phyloP scores from a whole-genome alignment of 495 filamentous ascomycete species.

The Penicillium ucsense region DNA sequence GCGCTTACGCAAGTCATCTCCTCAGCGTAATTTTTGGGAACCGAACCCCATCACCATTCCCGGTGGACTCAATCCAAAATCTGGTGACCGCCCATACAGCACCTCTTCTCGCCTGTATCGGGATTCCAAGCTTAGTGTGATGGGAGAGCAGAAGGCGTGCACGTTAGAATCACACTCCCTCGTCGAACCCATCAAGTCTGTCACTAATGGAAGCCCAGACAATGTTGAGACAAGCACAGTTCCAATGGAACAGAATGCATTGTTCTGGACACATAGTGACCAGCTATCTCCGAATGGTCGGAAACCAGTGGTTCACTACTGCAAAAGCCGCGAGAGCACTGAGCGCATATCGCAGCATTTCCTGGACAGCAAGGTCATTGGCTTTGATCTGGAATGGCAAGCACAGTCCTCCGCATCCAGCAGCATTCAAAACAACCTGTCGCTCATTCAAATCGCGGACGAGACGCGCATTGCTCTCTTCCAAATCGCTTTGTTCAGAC shows the following conservation, averaged over 20 bases:
- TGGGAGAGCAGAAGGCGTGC: too few relatives aligned
- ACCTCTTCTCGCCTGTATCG: neutral
- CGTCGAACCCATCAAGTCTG: neutral
- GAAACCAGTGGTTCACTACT: constrained; percentile 63
- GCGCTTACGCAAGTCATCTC: too few relatives aligned
- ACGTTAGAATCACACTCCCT: neutral
- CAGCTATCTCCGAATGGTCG: constrained; percentile 45
- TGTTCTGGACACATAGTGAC: constrained; percentile 57
- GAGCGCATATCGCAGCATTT: constrained; percentile 62
- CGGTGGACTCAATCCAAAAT: neutral
- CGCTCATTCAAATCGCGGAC: constrained; percentile 72
- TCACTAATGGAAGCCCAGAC: neutral
- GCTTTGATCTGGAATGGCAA: constrained; percentile 84
- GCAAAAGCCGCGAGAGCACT: constrained; percentile 51
- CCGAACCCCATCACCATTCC: neutral
- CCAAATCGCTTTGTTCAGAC: constrained; percentile 57
- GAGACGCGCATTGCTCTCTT: constrained; percentile 72
- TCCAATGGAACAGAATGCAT: constrained; percentile 5
- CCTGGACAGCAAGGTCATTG: constrained; percentile 55
- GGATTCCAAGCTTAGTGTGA: neutral
- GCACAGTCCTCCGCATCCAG: constrained; percentile 32
- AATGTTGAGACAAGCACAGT: neutral
- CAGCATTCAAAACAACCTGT: constrained; percentile 54
- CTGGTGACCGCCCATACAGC: neutral
- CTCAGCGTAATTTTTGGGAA: neutral